These are phyloP conservation scores for Mrakia frigida DNA, from an alignment of 768 basidiomycete species.

Conservation along the genomic window DNA sequence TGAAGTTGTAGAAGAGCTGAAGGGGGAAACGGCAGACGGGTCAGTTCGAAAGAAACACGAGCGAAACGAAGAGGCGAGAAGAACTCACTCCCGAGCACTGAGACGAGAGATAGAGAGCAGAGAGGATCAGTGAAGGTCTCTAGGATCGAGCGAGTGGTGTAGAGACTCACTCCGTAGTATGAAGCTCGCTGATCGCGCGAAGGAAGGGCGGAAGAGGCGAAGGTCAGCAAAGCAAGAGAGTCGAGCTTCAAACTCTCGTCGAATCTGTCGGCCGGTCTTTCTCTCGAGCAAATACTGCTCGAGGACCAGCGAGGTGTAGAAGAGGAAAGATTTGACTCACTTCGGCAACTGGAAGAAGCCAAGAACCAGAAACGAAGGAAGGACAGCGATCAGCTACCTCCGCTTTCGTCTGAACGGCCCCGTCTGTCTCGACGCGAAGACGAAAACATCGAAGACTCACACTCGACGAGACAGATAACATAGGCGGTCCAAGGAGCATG, in stretches of 20 bases:
- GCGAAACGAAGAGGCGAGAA: too few species aligned
- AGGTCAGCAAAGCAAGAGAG: too few species aligned
- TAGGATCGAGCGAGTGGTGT: conserved; percentile 38
- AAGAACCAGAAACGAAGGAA: background rate
- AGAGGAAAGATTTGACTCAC: too few species aligned
- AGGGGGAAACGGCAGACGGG: background rate
- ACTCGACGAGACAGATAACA: conserved; percentile 34
- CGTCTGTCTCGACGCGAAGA: too few species aligned
- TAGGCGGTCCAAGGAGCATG: conserved; percentile 35
- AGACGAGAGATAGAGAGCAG: background rate
- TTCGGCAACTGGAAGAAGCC: background rate
- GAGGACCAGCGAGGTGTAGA: too few species aligned
- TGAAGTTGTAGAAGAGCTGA: conserved; percentile 24
- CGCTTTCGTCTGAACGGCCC: too few species aligned
- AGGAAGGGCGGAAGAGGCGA: background rate
- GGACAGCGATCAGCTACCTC: too few species aligned
- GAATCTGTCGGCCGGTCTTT: background rate
- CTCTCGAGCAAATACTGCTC: background rate
- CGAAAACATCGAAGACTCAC: conserved; percentile 21
- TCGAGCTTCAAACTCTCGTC: background rate
- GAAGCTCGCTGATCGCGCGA: background rate
- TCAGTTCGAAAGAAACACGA: background rate
- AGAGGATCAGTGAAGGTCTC: conserved; percentile 38
- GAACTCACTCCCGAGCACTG: background rate
- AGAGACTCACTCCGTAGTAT: background rate